Percentiles rank a stretch among this genome's conserved stretches.
Evolutionary conservation across 805 yeast species (phyloP).

Genomic region (Starmerella sp.): DNA sequence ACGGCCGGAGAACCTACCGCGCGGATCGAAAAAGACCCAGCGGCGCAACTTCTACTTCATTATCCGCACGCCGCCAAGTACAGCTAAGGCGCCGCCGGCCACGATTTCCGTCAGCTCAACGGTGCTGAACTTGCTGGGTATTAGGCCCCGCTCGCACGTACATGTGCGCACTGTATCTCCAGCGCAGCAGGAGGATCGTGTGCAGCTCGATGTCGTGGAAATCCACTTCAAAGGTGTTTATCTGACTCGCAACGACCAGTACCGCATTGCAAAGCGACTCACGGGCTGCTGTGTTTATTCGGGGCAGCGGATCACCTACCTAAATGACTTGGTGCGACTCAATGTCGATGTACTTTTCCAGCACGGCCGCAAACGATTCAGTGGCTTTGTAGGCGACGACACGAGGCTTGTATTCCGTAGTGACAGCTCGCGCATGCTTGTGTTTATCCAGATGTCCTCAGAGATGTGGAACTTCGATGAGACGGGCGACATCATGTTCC

Average conservation of each 20-base stretch:
- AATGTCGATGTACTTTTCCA: conserved; percentile 52
- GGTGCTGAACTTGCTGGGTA: conserved; percentile 34
- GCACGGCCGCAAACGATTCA: conserved; percentile 56
- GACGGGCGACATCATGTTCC: conserved; percentile 87
- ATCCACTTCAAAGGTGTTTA: conserved; percentile 68
- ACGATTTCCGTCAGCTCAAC: conserved; percentile 15
- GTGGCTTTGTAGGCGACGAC: conserved; percentile 59
- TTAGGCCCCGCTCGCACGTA: conserved; percentile 59
- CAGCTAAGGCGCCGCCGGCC: not conserved
- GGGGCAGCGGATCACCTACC: conserved; percentile 52
- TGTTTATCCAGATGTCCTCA: conserved; percentile 75
- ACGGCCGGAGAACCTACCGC: not conserved
- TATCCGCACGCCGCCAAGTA: conserved; percentile 16
- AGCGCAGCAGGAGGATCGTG: conserved; percentile 21
- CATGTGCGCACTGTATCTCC: conserved; percentile 38
- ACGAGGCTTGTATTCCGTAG: conserved; percentile 82
- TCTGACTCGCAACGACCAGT: conserved; percentile 84
- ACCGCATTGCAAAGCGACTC: conserved; percentile 60
- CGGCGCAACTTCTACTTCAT: conserved; percentile 23
- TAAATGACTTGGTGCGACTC: conserved; percentile 49
- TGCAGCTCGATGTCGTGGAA: conserved; percentile 71
- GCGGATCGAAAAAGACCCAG: not conserved
- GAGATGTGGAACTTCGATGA: conserved; percentile 99
- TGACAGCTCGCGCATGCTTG: conserved; percentile 74
- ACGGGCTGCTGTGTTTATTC: conserved; percentile 54